Percentiles rank a stretch among this genome's conserved stretches.
These are phyloP conservation scores for Penicillium paneum DNA, from an alignment of 2,329 filamentous ascomycete genomes.

Conservation along the genomic window DNA sequence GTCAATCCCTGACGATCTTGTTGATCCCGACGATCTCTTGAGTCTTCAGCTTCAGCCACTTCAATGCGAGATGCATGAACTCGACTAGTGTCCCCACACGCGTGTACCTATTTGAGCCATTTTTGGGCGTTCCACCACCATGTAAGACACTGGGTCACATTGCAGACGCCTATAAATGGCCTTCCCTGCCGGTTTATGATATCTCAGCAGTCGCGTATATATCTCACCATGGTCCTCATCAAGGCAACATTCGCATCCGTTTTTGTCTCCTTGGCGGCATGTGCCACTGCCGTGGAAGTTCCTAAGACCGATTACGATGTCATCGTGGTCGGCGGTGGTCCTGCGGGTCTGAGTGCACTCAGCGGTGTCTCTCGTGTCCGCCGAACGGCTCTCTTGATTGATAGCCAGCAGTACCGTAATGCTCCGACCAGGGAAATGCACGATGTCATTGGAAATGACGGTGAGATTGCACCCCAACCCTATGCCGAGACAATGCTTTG, in stretches of 20 bases:
- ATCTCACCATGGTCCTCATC: constrained; percentile 1
- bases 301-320: constrained; percentile 50
- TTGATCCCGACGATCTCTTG: background rate
- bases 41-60: background rate
- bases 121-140: too few species aligned
- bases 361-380: constrained; percentile 60
- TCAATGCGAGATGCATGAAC: background rate
- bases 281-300: constrained; percentile 22
- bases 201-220: background rate
- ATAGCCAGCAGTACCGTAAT: constrained; percentile 60
- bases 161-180: background rate
- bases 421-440: constrained; percentile 57
- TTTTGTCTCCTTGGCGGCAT: constrained; percentile 21
- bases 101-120: background rate
- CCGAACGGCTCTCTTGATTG: constrained; percentile 55
- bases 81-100: background rate
- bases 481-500: background rate
- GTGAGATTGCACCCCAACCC: constrained; percentile 33
- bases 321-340: constrained; percentile 58
- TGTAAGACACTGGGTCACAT: background rate
- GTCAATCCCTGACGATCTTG: background rate
- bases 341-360: constrained; percentile 53
- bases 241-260: constrained; percentile 13
- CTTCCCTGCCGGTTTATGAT: background rate
- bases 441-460: constrained; percentile 60